Evolutionary conservation across 768 basidiomycete genomes (phyloP), one percentile per base, ranked within the genome.

Genomic region (Cystobasidium onofrii): DNA sequence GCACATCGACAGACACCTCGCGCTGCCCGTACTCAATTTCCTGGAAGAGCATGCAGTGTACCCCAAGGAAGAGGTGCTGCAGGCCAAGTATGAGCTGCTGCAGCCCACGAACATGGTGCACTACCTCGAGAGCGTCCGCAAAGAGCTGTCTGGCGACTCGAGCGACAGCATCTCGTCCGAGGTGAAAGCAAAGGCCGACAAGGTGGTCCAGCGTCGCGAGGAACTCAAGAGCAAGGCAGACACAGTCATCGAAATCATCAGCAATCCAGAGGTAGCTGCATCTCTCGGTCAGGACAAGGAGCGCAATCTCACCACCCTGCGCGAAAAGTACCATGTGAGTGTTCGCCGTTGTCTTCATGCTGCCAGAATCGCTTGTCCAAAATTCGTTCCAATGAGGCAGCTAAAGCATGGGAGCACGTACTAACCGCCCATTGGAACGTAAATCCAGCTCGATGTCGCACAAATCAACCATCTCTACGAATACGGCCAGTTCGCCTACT

Each of bases 61-160:
- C 81, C 85, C 91, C 0, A 84, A 85, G 25, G 85, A 90, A 50
- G 87, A 98, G 77, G 86, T 98, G 73, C 87, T 88, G 73, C 83
- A 87, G 46, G 95, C 96, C 43, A 95, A 97, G 83, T 95, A 96
- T 89, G 93, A 97, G 79, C 88, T 98, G 67, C 91, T 92, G 70
- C 95, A 92, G 80, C 91, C 89, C 75, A 99, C 96, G 57, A 97
- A 99, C 82, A 97, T 98, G 94, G 89, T 95, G 73, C 94, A 95
- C 81, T 99, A 95, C 79, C 88, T 91, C 27, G 69, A 71, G 25
- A 23, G 20, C 12, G 29, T 71, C 33, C 52, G 69, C 25, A 55
- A 57, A 18, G 69, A 71, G 20, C 55, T 71, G 6, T 31, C 29
- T 36, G 41, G 29, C 25, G 65, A 33, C 25, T 31, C 29, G 39